Evolutionary conservation across 495 filamentous ascomycete species (phyloP).

Genomic region (Tetracladium marchalianum): DNA sequence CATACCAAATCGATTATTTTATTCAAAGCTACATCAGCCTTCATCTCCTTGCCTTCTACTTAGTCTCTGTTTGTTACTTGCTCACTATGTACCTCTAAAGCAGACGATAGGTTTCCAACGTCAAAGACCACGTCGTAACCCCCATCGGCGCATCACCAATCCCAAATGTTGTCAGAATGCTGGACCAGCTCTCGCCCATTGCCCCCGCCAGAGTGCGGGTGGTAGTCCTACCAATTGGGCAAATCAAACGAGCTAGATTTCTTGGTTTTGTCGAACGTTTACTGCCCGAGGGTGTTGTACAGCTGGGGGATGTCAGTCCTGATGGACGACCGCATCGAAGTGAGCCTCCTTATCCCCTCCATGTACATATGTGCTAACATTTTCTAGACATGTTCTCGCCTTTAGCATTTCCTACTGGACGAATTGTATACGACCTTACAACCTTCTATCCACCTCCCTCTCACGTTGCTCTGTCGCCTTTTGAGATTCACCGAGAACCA

Average conservation of each 20-base stretch:
- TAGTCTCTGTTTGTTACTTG: no score
- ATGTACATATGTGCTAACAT: conserved; percentile 7
- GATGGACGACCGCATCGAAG: conserved; percentile 82
- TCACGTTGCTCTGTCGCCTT: conserved; percentile 70
- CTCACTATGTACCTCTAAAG: no score
- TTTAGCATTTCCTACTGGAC: conserved; percentile 78
- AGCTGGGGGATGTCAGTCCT: conserved; percentile 82
- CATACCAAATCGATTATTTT: no score
- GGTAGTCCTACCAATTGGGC: conserved; percentile 75
- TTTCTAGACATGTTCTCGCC: conserved; percentile 85
- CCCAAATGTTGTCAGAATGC: conserved; percentile 50
- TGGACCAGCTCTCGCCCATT: conserved; percentile 78
- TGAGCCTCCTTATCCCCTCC: conserved; percentile 27
- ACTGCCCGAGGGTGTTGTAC: conserved; percentile 70
- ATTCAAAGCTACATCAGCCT: no score
- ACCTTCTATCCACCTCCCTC: conserved; percentile 68
- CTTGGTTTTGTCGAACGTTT: conserved; percentile 67
- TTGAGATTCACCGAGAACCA: conserved; percentile 75
- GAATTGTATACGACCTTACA: conserved; percentile 82
- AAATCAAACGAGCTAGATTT: conserved; percentile 75
- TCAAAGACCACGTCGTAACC: neutral
- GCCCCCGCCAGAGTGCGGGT: conserved; percentile 81
- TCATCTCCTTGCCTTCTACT: no score
- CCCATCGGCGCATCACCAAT: conserved; percentile 18
- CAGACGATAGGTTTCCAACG: no score